phyloP scores from a whole-genome alignment of 2,329 filamentous ascomycete species.

The Sporothrix curviconia region DNA sequence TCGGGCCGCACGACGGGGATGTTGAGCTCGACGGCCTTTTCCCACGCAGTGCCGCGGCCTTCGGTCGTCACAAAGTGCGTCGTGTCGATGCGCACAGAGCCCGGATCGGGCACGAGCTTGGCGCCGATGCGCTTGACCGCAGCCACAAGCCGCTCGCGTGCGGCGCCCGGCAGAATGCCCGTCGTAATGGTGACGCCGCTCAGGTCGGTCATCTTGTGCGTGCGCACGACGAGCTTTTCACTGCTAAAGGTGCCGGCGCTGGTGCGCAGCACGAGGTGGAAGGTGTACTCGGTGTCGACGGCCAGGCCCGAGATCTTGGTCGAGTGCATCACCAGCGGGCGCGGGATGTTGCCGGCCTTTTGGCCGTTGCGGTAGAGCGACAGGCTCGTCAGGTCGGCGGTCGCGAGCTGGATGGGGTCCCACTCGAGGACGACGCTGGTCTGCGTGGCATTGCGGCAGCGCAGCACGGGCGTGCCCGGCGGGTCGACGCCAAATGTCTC shows the following conservation, averaged over 20 bases:
- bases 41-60: conserved; percentile 82
- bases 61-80: conserved; percentile 98
- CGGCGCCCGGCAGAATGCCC: conserved; percentile 69
- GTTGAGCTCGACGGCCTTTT: conserved; percentile 95
- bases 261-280: conserved; percentile 86
- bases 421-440: conserved; percentile 98
- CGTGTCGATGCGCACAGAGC: conserved; percentile 88
- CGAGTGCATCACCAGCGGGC: conserved; percentile 77
- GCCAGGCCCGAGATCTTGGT: conserved; percentile 95
- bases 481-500: conserved; percentile 75
- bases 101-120: conserved; percentile 60
- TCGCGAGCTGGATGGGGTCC: conserved; percentile 90
- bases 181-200: conserved; percentile 92
- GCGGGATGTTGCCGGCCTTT: conserved; percentile 91
- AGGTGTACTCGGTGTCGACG: conserved; percentile 93
- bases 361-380: conserved; percentile 92
- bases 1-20: conserved; percentile 95
- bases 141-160: conserved; percentile 64
- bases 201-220: conserved; percentile 97
- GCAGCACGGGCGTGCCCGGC: conserved; percentile 69
- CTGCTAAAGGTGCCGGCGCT: conserved; percentile 81
- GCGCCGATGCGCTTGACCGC: conserved; percentile 86
- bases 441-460: conserved; percentile 94
- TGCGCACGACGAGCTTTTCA: conserved; percentile 77
- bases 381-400: conserved; percentile 81